These are phyloP conservation scores for Helotiales sp. DNA, from an alignment of 2,329 filamentous ascomycete species.

Conservation along the genomic window DNA sequence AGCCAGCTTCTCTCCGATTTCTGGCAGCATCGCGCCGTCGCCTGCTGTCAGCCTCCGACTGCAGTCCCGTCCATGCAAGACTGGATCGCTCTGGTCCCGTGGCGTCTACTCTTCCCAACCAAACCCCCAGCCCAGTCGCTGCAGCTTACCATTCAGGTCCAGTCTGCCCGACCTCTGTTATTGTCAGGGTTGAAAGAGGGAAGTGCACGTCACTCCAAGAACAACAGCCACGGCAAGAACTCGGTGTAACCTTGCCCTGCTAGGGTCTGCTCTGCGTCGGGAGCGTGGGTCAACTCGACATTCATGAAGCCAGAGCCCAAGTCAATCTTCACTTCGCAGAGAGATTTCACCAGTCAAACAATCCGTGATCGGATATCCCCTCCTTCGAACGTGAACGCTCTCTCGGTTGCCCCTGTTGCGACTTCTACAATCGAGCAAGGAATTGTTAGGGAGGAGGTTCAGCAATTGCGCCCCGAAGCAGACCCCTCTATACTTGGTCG, in stretches of 20 bases:
- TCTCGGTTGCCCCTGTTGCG: not conserved
- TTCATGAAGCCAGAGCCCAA: constrained; percentile 35
- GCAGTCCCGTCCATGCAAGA: not conserved
- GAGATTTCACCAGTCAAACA: constrained; percentile 26
- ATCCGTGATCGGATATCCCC: constrained; percentile 9
- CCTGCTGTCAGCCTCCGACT: not conserved
- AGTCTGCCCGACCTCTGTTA: not conserved
- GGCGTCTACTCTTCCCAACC: not conserved
- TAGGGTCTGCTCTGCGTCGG: not conserved
- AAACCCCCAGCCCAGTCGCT: not conserved
- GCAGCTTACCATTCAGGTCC: not conserved
- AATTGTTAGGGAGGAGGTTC: constrained; percentile 6
- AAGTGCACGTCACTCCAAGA: not conserved
- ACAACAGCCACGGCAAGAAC: not conserved
- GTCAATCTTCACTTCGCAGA: constrained; percentile 36
- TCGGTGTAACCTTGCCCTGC: not conserved
- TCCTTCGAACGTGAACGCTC: not conserved
- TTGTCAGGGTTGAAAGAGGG: not conserved
- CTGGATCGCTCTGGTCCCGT: not conserved
- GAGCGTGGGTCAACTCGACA: not conserved
- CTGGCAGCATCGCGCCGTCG: not conserved
- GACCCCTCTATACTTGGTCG: not conserved
- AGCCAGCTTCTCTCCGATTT: not conserved
- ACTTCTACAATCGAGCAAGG: constrained; percentile 1
- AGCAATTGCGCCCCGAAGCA: not conserved